A percentile compares a stretch with the other conserved stretches of the same genome.
phyloP scores from a whole-genome alignment of 352 stramenopile species.

The Thalassiosira allenii region DNA sequence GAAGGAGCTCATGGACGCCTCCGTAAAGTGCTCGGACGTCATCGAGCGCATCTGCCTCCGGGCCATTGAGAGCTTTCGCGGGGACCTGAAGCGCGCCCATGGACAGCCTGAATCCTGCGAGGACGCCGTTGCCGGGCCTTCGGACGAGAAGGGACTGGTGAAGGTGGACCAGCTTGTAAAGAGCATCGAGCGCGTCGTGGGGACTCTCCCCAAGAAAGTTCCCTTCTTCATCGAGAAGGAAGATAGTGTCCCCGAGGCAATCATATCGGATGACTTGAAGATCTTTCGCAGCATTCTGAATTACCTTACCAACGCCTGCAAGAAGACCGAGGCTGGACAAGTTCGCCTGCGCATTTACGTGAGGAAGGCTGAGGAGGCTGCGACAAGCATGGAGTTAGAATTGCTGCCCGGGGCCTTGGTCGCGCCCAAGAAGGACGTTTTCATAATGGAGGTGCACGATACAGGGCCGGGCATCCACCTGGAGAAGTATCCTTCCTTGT shows the following conservation, averaged over 20 bases:
- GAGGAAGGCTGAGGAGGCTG: conserved; percentile 15
- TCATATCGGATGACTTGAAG: conserved; percentile 64
- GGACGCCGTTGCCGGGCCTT: neutral
- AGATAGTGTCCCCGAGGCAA: conserved; percentile 37
- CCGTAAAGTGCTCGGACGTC: conserved; percentile 56
- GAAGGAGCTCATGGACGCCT: conserved; percentile 58
- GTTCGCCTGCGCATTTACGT: conserved; percentile 72
- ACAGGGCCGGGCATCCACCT: conserved; percentile 55
- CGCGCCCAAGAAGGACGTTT: conserved; percentile 40
- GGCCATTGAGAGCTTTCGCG: conserved; percentile 67
- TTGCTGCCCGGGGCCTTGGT: conserved; percentile 32
- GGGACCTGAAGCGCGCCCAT: conserved; percentile 2
- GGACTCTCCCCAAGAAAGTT: conserved; percentile 63
- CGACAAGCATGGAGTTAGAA: conserved; percentile 5
- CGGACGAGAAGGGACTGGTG: conserved; percentile 32
- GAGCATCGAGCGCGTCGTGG: conserved; percentile 49
- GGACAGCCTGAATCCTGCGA: neutral
- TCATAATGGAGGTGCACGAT: conserved; percentile 69
- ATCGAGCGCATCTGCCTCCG: conserved; percentile 71
- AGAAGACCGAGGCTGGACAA: conserved; percentile 67
- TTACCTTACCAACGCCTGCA: conserved; percentile 80
- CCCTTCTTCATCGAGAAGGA: conserved; percentile 56
- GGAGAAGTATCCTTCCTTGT: conserved; percentile 62
- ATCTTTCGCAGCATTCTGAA: conserved; percentile 76
- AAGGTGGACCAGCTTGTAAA: conserved; percentile 56